Evolutionary conservation across 148 eudicot species (phyloP).

Genomic region (Vaccinium corymbosum): DNA sequence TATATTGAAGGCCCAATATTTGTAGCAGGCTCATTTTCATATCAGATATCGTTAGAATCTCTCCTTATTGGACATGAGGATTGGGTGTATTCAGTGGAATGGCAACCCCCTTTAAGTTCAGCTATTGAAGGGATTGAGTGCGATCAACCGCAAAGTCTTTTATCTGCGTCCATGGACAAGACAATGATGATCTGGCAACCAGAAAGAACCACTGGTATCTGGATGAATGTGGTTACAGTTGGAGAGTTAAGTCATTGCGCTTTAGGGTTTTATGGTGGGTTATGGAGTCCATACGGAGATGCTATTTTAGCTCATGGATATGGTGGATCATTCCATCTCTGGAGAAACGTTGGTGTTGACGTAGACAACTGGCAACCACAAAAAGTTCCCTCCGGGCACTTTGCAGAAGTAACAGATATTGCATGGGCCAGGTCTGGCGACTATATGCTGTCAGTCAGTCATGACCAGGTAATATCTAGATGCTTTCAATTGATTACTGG

Average conservation of each 20-base stretch:
- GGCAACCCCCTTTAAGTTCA: conserved; percentile 71
- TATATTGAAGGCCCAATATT: conserved; percentile 91
- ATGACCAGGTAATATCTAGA: conserved; percentile 70
- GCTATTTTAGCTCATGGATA: conserved; percentile 96
- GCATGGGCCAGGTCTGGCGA: conserved; percentile 79
- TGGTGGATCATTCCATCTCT: conserved; percentile 95
- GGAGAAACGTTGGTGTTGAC: conserved; percentile 74
- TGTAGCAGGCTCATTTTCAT: conserved; percentile 58
- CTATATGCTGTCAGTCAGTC: conserved; percentile 80
- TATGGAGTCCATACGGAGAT: conserved; percentile 76
- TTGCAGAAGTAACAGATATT: conserved; percentile 72
- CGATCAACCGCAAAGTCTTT: conserved; percentile 67
- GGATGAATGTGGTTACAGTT: conserved; percentile 97
- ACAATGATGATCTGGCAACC: conserved; percentile 99
- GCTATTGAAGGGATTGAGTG: conserved; percentile 37
- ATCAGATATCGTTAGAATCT: conserved; percentile 83
- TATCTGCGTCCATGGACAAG: conserved; percentile 97
- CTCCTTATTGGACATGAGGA: conserved; percentile 97
- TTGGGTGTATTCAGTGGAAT: conserved; percentile 96
- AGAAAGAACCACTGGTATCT: conserved; percentile 84
- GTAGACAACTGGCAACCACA: conserved; percentile 86
- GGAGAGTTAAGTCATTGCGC: conserved; percentile 98
- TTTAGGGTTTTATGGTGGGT: conserved; percentile 95
- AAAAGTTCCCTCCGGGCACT: conserved; percentile 90
- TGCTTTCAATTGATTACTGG: conserved; percentile 6